Evolutionary conservation across 1,139 yeast genomes (phyloP), one percentile per base, ranked within the genome.

Genomic region (Candida mesenterica): DNA sequence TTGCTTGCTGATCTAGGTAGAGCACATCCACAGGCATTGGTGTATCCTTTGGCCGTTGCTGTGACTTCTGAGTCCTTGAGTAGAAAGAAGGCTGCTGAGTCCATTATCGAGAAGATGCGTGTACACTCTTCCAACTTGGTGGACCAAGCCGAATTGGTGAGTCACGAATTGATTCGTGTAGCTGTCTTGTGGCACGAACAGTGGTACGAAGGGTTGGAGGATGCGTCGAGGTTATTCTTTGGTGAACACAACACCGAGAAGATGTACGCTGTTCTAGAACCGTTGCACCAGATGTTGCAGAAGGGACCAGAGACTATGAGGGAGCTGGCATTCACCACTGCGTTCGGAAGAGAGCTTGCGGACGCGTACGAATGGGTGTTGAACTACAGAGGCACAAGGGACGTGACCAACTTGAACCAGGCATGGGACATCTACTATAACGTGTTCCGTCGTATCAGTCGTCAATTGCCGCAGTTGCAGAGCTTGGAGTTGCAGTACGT

Each of bases 171-270:
- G 42, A 90, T 94, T 45, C 69, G 98, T 46, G 96, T 89, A 12
- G 97, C 97, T 1, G 97, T 92, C 2, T 65, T 92, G 44, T 90
- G 98, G 97, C 96, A 89, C 51, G 99, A 94, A 54, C 85, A 85
- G 57, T 94, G 99, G 98, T 90, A 90, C 51, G 98, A 90, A 62
- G 97, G 96, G 2, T 68, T 94, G 27, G 99, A 94, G 56, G 97
- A 92, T 64, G 98, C 98, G 1, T 89, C 96, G 3, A 72, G 97
- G 41, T 75, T 86, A 37, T 94, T 85, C 65, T 92, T 89, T 60
- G 96, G 96, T 24, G 98, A 94, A 44, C 94, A 88, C 50, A 88
- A 92, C 53, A 85, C 94, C 7, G 96, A 89, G 39, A 89, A 88
- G 56, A 94, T 92, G 97, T 85, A 85, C 61, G 82, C 86, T 19